A percentile compares a stretch with the other conserved stretches of the same genome.
phyloP scores from a whole-genome alignment of 1,139 yeast species.

The Protomyces macrosporus region DNA sequence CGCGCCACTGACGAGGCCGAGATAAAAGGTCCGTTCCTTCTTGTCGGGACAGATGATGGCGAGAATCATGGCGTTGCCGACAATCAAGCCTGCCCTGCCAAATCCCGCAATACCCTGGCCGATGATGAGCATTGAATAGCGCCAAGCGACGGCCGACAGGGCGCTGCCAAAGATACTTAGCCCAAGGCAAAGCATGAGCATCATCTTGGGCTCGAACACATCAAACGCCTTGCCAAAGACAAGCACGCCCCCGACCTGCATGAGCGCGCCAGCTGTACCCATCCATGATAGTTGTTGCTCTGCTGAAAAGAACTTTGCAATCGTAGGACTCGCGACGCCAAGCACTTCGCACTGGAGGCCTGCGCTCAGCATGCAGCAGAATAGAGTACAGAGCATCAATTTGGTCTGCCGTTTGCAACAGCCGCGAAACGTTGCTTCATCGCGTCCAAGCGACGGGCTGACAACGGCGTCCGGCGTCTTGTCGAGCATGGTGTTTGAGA shows the following conservation, averaged over 20 bases:
- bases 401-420: background rate
- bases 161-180: background rate
- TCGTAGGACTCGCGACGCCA: slow-evolving; percentile 7
- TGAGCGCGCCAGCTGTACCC: background rate
- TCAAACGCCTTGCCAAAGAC: background rate
- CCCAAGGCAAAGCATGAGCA: slow-evolving; percentile 1
- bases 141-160: slow-evolving; percentile 1
- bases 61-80: background rate
- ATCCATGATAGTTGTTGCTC: slow-evolving; percentile 11
- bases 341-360: slow-evolving; percentile 8
- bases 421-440: background rate
- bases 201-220: background rate
- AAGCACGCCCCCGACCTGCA: background rate
- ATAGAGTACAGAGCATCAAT: background rate
- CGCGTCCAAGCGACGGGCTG: background rate
- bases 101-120: slow-evolving; percentile 11
- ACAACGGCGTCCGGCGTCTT: no score
- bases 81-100: background rate
- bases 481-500: no score
- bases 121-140: background rate
- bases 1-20: slow-evolving; percentile 5
- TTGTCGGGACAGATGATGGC: slow-evolving; percentile 11
- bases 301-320: slow-evolving; percentile 2
- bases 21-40: background rate
- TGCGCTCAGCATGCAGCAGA: slow-evolving; percentile 6